Evolutionary conservation across 148 eudicot species (phyloP).

Genomic region (Amaranthus cruentus): DNA sequence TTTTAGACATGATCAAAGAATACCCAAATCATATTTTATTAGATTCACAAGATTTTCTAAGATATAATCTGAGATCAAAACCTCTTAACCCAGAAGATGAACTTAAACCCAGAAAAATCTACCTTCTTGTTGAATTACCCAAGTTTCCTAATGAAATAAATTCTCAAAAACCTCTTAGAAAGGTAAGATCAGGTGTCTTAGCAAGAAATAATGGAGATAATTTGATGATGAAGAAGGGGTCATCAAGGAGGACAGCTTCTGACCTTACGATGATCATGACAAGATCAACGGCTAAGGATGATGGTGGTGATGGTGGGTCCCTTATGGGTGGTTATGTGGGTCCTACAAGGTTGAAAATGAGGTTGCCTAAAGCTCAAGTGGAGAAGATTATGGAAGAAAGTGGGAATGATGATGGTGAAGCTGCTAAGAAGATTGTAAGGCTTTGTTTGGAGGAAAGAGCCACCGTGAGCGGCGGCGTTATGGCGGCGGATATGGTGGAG

Average conservation of each 20-base stretch:
- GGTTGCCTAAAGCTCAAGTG: slow-evolving; percentile 50
- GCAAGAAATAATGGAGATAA: slow-evolving; percentile 22
- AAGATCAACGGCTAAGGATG: slow-evolving; percentile 11
- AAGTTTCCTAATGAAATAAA: slow-evolving; percentile 22
- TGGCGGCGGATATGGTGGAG: slow-evolving; percentile 7
- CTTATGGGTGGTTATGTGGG: slow-evolving; percentile 17
- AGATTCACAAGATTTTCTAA: slow-evolving; percentile 49
- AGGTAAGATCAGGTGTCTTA: slow-evolving; percentile 32
- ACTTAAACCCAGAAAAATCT: slow-evolving; percentile 49
- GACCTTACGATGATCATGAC: slow-evolving; percentile 28
- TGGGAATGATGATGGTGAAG: slow-evolving; percentile 52
- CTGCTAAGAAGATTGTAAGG: slow-evolving; percentile 44
- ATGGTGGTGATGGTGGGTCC: slow-evolving; percentile 2
- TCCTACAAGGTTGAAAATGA: slow-evolving; percentile 52
- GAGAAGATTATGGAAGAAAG: slow-evolving; percentile 48
- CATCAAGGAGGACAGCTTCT: slow-evolving; percentile 33
- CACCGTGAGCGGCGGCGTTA: neutral
- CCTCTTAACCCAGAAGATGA: slow-evolving; percentile 36
- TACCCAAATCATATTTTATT: slow-evolving; percentile 64
- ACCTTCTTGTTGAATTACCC: slow-evolving; percentile 68
- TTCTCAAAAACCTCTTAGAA: slow-evolving; percentile 19
- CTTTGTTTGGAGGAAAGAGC: slow-evolving; percentile 32
- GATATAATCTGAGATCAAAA: slow-evolving; percentile 58
- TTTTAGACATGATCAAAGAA: slow-evolving; percentile 47
- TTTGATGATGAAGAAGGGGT: slow-evolving; percentile 27